phyloP scores from a whole-genome alignment of 73 alveolate genomes.

The Symbiodinium natans region DNA sequence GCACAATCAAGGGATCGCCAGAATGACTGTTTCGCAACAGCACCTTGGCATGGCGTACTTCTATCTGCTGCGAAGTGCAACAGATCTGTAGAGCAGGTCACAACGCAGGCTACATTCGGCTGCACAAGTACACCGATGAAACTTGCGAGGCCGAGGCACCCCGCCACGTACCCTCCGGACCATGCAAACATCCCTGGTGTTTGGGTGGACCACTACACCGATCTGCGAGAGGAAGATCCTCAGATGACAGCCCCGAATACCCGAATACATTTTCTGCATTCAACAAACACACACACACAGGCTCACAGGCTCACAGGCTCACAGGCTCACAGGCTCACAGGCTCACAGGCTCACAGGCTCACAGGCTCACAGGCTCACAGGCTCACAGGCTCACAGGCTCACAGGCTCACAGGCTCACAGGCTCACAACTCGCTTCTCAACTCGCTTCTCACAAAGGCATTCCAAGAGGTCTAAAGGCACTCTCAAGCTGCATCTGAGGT shows the following conservation, averaged over 20 bases:
- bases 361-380: too few relatives aligned
- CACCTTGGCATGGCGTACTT: slow-evolving; percentile 8
- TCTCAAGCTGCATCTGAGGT: slow-evolving; percentile 6
- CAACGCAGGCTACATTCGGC: neutral
- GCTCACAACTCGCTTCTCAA: too few relatives aligned
- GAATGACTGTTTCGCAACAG: slow-evolving; percentile 59
- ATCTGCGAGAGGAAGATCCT: slow-evolving; percentile 81
- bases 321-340: too few relatives aligned
- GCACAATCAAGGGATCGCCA: slow-evolving; percentile 43
- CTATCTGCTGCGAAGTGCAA: neutral
- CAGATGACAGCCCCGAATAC: too few relatives aligned
- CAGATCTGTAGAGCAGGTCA: neutral
- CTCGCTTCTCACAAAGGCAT: too few relatives aligned
- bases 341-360: too few relatives aligned
- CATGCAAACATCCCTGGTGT: slow-evolving; percentile 78
- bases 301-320: too few relatives aligned
- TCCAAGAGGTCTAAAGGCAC: too few relatives aligned
- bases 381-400: too few relatives aligned
- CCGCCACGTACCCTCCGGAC: slow-evolving; percentile 67
- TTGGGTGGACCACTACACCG: slow-evolving; percentile 78
- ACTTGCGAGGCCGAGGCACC: neutral
- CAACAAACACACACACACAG: too few relatives aligned
- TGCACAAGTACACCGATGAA: neutral
- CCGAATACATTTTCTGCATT: too few relatives aligned
- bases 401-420: too few relatives aligned